Base-by-base conservation (phyloP, 2,329 filamentous ascomycete genomes). In the Trichophyton equinum region DNA sequence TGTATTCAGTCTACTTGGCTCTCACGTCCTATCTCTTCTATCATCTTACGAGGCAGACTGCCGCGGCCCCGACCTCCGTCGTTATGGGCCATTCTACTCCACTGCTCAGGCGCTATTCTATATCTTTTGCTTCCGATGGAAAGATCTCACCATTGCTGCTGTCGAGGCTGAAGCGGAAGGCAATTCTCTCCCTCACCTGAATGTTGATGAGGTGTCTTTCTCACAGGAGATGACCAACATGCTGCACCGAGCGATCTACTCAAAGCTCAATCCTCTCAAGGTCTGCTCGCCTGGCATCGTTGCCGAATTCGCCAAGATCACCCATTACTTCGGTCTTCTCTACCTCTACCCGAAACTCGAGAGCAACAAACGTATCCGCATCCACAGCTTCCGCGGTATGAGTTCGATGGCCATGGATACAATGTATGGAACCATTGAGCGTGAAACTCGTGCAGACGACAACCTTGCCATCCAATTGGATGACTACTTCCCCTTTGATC, bases 61-160 rank as follows among this genome's bases (percentile, higher is more conserved):
- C 71, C 85, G 85, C 15, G 91, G 90, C 2, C 94, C 94, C 0
- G 91, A 99, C 71, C 81, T 95, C 61, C 85, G 86, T 64, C 85
- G 87, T 55, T 96, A 92, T 70, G 84, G 85, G 56, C 84, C 87
- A 13, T 96, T 95, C 74, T 96, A 96, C 72, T 85, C 88, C 18
- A 84, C 91, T 56, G 85, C 88, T n/a, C 91, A 96, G 73, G 91
- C 91, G 1, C 79, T 95, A 2, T 82, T 96, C 25, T 96, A 96
- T 76, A 92, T 95, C 62, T 96, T 95, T 75, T 99, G 94, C 78
- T 99, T 99, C 79, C 86, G 94, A 60, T 99, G 94, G 94, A 87
- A 90, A 63, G 92, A 97, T 69, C 79, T 99, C 55, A 87, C 82
- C 1, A 82, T 81, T 2, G 82, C 86, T 13, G 75, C 81, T 13